Percentiles rank a stretch among this genome's conserved stretches.
Conservation (phyloP, 495 filamentous ascomycete species). For the Neurospora sp. region DNA sequence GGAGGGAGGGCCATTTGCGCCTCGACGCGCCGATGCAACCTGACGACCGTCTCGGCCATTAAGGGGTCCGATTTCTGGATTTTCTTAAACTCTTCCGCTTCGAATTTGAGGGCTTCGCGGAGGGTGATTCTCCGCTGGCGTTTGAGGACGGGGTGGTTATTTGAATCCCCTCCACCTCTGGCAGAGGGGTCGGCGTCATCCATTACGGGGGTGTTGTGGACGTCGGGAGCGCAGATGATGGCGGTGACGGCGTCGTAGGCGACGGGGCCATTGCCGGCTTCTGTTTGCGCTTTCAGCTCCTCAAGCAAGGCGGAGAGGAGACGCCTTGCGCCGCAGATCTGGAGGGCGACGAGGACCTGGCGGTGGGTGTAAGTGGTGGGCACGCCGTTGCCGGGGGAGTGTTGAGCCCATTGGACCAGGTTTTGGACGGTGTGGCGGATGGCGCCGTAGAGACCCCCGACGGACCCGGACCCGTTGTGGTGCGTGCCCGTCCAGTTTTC, state of each 20-base stretch:
- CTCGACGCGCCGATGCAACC: slow-evolving; percentile 67
- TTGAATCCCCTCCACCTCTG: slow-evolving; percentile 12
- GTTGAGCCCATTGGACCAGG: slow-evolving; percentile 63
- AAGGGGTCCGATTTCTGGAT: slow-evolving; percentile 49
- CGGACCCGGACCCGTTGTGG: slow-evolving; percentile 22
- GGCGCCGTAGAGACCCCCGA: slow-evolving; percentile 51
- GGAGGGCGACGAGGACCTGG: slow-evolving; percentile 53
- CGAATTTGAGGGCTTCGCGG: slow-evolving; percentile 57
- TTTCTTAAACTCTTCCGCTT: slow-evolving; percentile 52
- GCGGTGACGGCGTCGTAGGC: slow-evolving; percentile 66
- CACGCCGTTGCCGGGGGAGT: slow-evolving; percentile 51
- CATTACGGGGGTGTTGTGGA: slow-evolving; percentile 16
- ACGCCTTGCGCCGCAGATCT: slow-evolving; percentile 58
- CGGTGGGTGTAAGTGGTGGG: slow-evolving; percentile 73
- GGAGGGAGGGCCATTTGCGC: slow-evolving; percentile 35
- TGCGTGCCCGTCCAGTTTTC: slow-evolving; percentile 56
- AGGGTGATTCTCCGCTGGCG: slow-evolving; percentile 35
- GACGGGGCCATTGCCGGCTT: slow-evolving; percentile 44
- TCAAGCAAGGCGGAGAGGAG: slow-evolving; percentile 55
- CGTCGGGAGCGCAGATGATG: slow-evolving; percentile 62
- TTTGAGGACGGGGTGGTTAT: slow-evolving; percentile 3
- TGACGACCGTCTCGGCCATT: slow-evolving; percentile 62
- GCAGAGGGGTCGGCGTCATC: slow-evolving; percentile 16
- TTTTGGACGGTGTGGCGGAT: slow-evolving; percentile 56
- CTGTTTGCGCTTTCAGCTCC: slow-evolving; percentile 49